Evolutionary conservation across 1,284 basidiomycete species (phyloP).

Genomic region (Schizopora paradoxa): DNA sequence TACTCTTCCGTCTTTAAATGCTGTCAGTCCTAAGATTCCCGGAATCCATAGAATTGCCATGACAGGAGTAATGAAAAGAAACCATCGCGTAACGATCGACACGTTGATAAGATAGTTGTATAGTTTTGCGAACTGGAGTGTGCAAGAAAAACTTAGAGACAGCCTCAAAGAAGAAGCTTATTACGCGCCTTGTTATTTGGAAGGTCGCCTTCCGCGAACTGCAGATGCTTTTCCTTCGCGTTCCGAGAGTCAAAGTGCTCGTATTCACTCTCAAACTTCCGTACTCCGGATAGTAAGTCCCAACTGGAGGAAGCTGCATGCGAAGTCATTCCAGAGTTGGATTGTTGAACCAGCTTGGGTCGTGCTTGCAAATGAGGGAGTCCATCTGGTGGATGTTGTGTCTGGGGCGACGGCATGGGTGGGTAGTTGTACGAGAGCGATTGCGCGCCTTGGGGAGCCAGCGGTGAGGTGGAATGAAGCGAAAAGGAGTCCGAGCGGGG

Average conservation of each 20-base stretch:
- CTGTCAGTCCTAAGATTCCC: conserved; percentile 67
- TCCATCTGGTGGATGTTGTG: not conserved
- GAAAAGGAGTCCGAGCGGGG: conserved; percentile 15
- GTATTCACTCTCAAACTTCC: conserved; percentile 50
- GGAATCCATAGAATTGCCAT: conserved; percentile 72
- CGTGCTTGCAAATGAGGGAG: not conserved
- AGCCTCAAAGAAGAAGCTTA: conserved; percentile 2
- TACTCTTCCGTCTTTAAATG: conserved; percentile 48
- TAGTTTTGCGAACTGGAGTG: conserved; percentile 43
- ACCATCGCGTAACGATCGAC: conserved; percentile 78
- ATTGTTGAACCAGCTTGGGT: not conserved
- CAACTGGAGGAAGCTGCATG: conserved; percentile 34
- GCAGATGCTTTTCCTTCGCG: conserved; percentile 47
- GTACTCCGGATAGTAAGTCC: conserved; percentile 49
- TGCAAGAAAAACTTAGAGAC: not conserved
- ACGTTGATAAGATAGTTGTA: conserved; percentile 76
- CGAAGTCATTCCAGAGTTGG: conserved; percentile 8
- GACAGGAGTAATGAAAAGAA: conserved; percentile 72
- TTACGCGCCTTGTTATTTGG: conserved; percentile 46
- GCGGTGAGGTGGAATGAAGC: conserved; percentile 11
- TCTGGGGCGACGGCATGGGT: not conserved
- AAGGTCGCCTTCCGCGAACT: conserved; percentile 59
- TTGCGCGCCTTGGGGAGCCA: conserved; percentile 6
- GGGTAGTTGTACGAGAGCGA: not conserved
- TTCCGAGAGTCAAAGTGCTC: conserved; percentile 55